These are phyloP conservation scores for Pseudonitzschia delicatissima DNA, from an alignment of 108 stramenopile genomes.

Conservation along the genomic window DNA sequence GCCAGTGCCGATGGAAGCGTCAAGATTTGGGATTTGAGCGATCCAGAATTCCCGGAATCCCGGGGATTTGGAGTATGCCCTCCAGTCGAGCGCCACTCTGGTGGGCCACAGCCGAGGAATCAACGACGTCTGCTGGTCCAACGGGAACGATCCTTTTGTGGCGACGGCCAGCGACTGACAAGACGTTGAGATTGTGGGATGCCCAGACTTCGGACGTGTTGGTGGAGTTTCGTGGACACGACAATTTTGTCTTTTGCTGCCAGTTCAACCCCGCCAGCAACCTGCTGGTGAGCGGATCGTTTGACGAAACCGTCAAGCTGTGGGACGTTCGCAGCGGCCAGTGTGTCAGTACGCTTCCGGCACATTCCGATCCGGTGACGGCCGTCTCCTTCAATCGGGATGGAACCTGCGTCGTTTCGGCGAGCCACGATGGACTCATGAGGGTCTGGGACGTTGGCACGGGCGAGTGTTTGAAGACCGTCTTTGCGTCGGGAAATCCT, in stretches of 20 bases:
- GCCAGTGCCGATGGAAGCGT: constrained; percentile 77
- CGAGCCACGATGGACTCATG: constrained; percentile 89
- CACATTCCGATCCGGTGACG: constrained; percentile 96
- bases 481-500: constrained; percentile 89
- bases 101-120: constrained; percentile 78
- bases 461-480: constrained; percentile 93
- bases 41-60: constrained; percentile 2
- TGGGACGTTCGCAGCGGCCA: constrained; percentile 94
- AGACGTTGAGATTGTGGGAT: constrained; percentile 89
- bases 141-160: constrained; percentile 55
- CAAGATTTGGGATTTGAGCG: constrained; percentile 71
- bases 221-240: constrained; percentile 88
- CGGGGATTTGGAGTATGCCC: constrained; percentile 13
- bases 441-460: constrained; percentile 95
- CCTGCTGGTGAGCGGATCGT: constrained; percentile 80
- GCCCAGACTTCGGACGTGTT: constrained; percentile 71
- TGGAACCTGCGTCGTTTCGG: constrained; percentile 80
- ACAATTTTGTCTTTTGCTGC: constrained; percentile 88
- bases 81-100: constrained; percentile 38
- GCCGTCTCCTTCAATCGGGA: constrained; percentile 87
- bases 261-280: constrained; percentile 75
- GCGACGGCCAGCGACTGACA: constrained; percentile 93
- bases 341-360: constrained; percentile 87
- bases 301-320: constrained; percentile 93
- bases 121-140: constrained; percentile 83